phyloP scores from a whole-genome alignment of 345 rosid genomes.

The Moricandia moricandioides region DNA sequence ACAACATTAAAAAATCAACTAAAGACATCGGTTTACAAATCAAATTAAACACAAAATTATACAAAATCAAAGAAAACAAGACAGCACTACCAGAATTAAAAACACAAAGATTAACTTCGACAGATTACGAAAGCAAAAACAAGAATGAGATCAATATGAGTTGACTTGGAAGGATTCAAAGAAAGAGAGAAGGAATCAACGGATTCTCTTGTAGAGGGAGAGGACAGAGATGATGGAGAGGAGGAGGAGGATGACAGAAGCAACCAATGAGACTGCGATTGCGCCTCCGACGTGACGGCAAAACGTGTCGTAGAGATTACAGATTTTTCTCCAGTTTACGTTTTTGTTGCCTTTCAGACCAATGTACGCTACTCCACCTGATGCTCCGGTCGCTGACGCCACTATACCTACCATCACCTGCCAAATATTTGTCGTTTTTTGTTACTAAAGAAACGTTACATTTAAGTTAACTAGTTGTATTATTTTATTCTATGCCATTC shows the following conservation, averaged over 20 bases:
- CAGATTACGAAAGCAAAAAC: slow-evolving; percentile 5
- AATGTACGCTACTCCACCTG: slow-evolving; percentile 70
- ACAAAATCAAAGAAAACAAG: neutral
- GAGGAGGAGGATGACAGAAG: slow-evolving; percentile 56
- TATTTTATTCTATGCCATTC: neutral
- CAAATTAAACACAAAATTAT: slow-evolving; percentile 16
- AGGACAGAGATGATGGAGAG: slow-evolving; percentile 53
- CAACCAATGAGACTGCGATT: slow-evolving; percentile 47
- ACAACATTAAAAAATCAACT: slow-evolving; percentile 4
- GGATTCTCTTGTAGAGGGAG: slow-evolving; percentile 48
- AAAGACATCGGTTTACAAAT: slow-evolving; percentile 5
- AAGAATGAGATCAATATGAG: neutral
- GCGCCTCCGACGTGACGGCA: slow-evolving; percentile 55
- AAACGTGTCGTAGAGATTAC: slow-evolving; percentile 52
- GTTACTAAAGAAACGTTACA: neutral
- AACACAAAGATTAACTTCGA: slow-evolving; percentile 10
- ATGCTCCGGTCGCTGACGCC: slow-evolving; percentile 76
- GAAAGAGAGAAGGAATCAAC: slow-evolving; percentile 27
- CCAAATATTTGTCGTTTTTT: neutral
- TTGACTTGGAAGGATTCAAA: neutral
- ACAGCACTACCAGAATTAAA: neutral
- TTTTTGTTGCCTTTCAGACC: slow-evolving; percentile 67
- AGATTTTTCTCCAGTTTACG: slow-evolving; percentile 47
- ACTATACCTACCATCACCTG: slow-evolving; percentile 75
- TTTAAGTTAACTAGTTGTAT: neutral